phyloP scores from a whole-genome alignment of 495 filamentous ascomycete genomes.

The Podospora sp. region DNA sequence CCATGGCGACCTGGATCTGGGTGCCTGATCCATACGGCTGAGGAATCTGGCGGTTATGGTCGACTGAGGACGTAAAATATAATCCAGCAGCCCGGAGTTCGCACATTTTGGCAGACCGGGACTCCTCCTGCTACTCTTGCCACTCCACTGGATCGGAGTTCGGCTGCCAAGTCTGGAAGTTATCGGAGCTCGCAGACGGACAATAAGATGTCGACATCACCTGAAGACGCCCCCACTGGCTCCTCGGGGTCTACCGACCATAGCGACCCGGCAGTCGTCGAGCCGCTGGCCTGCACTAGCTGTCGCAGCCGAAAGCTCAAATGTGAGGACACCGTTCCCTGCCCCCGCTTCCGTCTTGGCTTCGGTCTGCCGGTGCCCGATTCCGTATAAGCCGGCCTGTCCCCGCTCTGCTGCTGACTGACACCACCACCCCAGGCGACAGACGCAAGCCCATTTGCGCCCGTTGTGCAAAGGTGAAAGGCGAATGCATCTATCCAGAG shows the following conservation, averaged over 20 bases:
- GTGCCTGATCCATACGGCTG: conserved; percentile 13
- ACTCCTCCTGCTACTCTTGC: background rate
- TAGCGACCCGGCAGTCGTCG: background rate
- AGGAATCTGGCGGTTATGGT: conserved; percentile 9
- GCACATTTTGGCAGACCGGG: conserved; percentile 8
- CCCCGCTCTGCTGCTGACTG: conserved; percentile 12
- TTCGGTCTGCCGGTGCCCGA: background rate
- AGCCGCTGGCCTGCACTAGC: conserved; percentile 56
- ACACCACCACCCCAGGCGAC: conserved; percentile 44
- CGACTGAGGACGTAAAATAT: background rate
- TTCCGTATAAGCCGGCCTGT: conserved; percentile 2
- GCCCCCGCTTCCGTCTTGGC: background rate
- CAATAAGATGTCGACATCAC: conserved; percentile 24
- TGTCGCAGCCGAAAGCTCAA: conserved; percentile 65
- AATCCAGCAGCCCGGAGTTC: conserved; percentile 20
- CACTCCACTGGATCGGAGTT: background rate
- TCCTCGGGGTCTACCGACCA: conserved; percentile 8
- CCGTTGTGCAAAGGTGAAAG: conserved; percentile 68
- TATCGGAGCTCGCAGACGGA: background rate
- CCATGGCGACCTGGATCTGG: conserved; percentile 22
- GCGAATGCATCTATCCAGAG: conserved; percentile 81
- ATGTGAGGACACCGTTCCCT: conserved; percentile 42
- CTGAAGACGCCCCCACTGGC: conserved; percentile 19
- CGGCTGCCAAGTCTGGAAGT: conserved; percentile 17
- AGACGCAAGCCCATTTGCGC: conserved; percentile 68